Base-by-base conservation (phyloP, 768 basidiomycete species). In the Calvatia gigantea region DNA sequence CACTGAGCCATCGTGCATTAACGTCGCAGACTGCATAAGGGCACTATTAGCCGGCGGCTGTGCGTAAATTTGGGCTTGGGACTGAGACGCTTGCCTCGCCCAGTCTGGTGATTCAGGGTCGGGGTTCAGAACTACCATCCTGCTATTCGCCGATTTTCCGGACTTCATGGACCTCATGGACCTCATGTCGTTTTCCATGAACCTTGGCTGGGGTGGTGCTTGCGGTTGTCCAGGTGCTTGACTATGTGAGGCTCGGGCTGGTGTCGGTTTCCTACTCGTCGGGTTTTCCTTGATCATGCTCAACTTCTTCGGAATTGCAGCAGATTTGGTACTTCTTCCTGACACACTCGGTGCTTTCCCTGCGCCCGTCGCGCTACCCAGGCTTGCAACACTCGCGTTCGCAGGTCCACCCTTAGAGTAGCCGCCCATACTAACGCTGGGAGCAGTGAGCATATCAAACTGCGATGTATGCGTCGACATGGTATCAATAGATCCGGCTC, bases 231-330 rank as follows among this genome's bases (percentile, higher is more conserved):
- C 38, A 12, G 27, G 23, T 44, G 35, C 39, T 27, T 38, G 51
- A 21, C 11, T 33, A 28, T 15, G 15, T 21, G 41, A 17, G 2
- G 46, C 23, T 0, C 46, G 15, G 19, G 53, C 19, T 14, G 70
- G 72, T 0, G 70, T 69, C 49, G 62, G 58, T 15, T 59, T 67
- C 29, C 70, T 59, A 58, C 71, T 74, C 49, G 61, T 57, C 7
- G 72, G 68, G 53, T 75, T 67, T 59, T 78, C 76, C 42, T 68
- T 71, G 60, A 78, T 78, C 46, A 70, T 67, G 45, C 67, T 73
- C 54, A 76, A 61, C 37, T 59, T 62, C 58, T 62, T 58, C 33
- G 27, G 38, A 17, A 62, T 42, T 23, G 38, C 53, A 23, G 43
- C 51, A 4, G 55, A 52, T 27, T 12, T 42, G 7, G 43, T 41